A percentile compares a stretch with the other conserved stretches of the same genome.
Conservation (phyloP, 441 rosid species). For the Gossypium trilobum region DNA sequence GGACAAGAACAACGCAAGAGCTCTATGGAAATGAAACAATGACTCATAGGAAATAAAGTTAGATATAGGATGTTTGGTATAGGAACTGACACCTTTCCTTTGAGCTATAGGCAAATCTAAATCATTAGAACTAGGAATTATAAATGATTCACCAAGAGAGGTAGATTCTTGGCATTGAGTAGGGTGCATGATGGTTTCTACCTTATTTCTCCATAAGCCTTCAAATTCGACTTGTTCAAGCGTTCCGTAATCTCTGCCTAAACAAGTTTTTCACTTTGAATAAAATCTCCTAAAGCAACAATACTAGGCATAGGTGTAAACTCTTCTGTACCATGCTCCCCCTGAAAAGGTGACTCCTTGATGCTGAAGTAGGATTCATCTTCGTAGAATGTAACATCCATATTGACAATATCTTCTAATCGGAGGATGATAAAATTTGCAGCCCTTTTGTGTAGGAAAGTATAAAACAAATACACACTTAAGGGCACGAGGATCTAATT, state of each 20-base stretch:
- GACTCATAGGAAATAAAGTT: background rate
- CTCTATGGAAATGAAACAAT: background rate
- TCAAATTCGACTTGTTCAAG: too few relatives aligned
- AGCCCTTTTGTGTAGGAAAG: background rate
- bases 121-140: background rate
- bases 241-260: background rate
- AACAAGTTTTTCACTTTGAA: background rate
- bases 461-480: background rate
- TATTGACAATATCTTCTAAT: background rate
- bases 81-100: background rate
- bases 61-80: background rate
- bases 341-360: background rate
- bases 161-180: too few relatives aligned
- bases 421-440: background rate
- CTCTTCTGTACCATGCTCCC: background rate
- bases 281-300: background rate
- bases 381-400: background rate
- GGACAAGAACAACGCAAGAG: background rate
- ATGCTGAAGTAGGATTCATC: background rate
- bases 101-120: background rate
- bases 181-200: too few relatives aligned
- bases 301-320: background rate
- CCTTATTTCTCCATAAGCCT: too few relatives aligned
- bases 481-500: background rate
- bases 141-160: too few relatives aligned